phyloP scores from a whole-genome alignment of 2,329 filamentous ascomycete species.

The Teratosphaeriaceae sp. region DNA sequence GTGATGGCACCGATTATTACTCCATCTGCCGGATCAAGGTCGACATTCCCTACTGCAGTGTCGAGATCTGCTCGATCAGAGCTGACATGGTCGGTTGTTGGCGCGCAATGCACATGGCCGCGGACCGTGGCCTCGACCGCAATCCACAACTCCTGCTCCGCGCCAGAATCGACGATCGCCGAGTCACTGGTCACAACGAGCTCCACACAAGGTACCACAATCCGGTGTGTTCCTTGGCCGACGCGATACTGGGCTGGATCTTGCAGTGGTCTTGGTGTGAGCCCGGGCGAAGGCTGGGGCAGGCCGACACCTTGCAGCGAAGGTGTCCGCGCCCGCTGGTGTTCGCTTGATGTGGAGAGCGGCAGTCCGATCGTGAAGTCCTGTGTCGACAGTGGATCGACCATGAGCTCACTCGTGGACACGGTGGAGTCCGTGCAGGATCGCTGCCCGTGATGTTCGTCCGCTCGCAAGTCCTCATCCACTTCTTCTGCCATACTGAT shows the following conservation, averaged over 20 bases:
- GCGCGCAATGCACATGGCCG: neutral
- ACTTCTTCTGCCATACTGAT: constrained; percentile 15
- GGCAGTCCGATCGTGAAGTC: too few species aligned
- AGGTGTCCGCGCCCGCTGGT: neutral
- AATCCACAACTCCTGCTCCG: constrained; percentile 23
- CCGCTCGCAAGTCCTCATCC: neutral
- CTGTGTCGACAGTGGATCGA: constrained; percentile 4
- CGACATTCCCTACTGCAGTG: too few species aligned
- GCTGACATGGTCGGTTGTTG: too few species aligned
- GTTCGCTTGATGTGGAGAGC: too few species aligned
- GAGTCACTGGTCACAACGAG: constrained; percentile 18
- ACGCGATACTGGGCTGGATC: neutral
- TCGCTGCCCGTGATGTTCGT: neutral
- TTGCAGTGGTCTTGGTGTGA: constrained; percentile 14
- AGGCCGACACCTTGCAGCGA: neutral
- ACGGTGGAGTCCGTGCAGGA: constrained; percentile 17
- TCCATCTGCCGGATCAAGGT: neutral
- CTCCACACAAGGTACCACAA: constrained; percentile 21
- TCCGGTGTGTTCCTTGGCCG: neutral
- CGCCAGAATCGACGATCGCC: constrained; percentile 19
- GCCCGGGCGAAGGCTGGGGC: constrained; percentile 8
- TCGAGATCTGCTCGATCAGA: too few species aligned
- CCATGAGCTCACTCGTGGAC: constrained; percentile 17
- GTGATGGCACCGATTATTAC: constrained; percentile 15
- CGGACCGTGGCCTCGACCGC: constrained; percentile 22